phyloP scores from a whole-genome alignment of 1,284 basidiomycete genomes.

The Tilletia caries region DNA sequence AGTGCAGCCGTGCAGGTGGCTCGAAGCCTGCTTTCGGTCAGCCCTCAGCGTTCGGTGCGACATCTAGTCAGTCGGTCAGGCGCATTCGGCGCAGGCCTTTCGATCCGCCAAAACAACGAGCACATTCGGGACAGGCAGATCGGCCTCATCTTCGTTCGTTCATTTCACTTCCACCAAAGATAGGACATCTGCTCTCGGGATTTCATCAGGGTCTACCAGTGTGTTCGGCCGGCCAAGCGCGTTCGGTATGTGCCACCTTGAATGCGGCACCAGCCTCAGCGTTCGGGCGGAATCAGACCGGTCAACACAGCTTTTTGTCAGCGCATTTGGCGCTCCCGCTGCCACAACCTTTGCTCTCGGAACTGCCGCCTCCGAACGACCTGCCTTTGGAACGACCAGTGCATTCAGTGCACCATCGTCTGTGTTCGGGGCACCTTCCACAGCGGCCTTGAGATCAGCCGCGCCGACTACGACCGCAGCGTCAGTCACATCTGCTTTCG shows the following conservation, averaged over 20 bases:
- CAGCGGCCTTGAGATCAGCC: background rate
- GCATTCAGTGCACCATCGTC: background rate
- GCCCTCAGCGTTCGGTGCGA: background rate
- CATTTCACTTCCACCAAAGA: background rate
- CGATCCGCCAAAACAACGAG: background rate
- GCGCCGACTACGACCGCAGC: slow-evolving; percentile 1
- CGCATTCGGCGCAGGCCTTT: background rate
- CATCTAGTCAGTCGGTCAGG: background rate
- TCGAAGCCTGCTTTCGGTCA: background rate
- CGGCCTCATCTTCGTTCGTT: background rate
- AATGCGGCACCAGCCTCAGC: background rate
- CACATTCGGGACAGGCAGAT: background rate
- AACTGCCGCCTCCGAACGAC: background rate
- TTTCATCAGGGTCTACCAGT: background rate
- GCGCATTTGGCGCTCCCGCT: slow-evolving; percentile 3
- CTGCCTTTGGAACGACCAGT: background rate
- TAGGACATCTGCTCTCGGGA: background rate
- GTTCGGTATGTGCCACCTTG: background rate
- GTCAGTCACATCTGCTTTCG: background rate
- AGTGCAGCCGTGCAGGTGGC: background rate
- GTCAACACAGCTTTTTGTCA: background rate
- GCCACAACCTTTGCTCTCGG: background rate
- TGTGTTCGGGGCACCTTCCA: background rate
- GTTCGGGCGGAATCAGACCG: background rate
- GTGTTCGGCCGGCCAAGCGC: background rate